phyloP scores from a whole-genome alignment of 805 yeast genomes.

The Kregervanrija pseudodelftensis region DNA sequence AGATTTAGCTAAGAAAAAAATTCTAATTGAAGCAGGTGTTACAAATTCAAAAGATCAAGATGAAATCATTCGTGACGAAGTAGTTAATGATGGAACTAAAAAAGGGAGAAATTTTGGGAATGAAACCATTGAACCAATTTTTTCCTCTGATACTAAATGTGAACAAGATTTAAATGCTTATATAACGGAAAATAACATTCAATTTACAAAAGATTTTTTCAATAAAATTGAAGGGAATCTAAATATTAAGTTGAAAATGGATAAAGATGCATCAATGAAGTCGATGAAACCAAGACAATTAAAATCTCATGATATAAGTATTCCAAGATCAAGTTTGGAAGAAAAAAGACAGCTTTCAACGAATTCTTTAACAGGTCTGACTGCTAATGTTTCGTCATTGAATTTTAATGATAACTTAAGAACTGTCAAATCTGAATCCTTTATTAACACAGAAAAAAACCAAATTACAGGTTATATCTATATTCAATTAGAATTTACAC shows the following conservation, averaged over 20 bases:
- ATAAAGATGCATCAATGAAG: slow-evolving; percentile 7
- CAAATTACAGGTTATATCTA: slow-evolving; percentile 3
- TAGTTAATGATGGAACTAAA: too few relatives aligned
- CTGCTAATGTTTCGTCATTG: not conserved
- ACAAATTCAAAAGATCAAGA: slow-evolving; percentile 8
- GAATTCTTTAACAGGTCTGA: too few relatives aligned
- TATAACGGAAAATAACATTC: not conserved
- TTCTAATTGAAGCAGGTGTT: slow-evolving; percentile 5
- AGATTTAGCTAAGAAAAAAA: slow-evolving; percentile 8
- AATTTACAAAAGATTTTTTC: slow-evolving; percentile 10
- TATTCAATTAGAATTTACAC: slow-evolving; percentile 7
- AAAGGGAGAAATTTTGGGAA: too few relatives aligned
- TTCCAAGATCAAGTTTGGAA: too few relatives aligned
- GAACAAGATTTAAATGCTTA: too few relatives aligned
- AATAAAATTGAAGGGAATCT: slow-evolving; percentile 11
- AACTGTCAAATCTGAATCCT: not conserved
- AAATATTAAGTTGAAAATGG: slow-evolving; percentile 1
- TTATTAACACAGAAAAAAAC: slow-evolving; percentile 1
- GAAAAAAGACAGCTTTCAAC: too few relatives aligned
- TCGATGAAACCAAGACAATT: slow-evolving; percentile 8
- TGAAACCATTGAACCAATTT: too few relatives aligned
- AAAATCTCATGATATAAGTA: too few relatives aligned
- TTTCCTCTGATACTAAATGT: too few relatives aligned
- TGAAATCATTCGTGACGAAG: slow-evolving; percentile 7
- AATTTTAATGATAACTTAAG: not conserved